Conservation (phyloP, 106 monocot species). For the Platanthera guangdongensis region DNA sequence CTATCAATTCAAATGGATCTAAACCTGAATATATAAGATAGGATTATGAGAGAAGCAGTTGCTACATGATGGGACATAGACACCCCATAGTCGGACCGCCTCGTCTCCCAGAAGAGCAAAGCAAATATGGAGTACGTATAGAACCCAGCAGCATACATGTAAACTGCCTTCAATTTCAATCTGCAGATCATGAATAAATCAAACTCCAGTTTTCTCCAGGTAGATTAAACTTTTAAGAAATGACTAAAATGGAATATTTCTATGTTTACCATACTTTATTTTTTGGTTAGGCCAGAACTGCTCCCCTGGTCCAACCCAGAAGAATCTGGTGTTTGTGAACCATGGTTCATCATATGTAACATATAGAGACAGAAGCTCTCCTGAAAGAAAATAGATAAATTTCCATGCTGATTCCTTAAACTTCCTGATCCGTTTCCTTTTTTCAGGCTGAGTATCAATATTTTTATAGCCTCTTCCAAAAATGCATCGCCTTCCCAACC, state of each 20-base stretch:
- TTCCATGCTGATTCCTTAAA: slow-evolving; percentile 99
- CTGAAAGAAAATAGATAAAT: slow-evolving; percentile 72
- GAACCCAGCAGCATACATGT: slow-evolving; percentile 89
- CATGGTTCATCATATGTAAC: slow-evolving; percentile 88
- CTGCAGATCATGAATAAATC: slow-evolving; percentile 24
- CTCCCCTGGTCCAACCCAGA: slow-evolving; percentile 89
- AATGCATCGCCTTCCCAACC: slow-evolving; percentile 38
- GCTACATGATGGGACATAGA: slow-evolving; percentile 93
- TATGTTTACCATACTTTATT: slow-evolving; percentile 51
- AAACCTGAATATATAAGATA: slow-evolving; percentile 87
- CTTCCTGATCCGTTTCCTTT: slow-evolving; percentile 61
- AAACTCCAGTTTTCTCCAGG: not conserved
- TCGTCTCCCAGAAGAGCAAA: slow-evolving; percentile 92
- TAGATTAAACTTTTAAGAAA: not conserved
- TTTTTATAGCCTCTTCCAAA: slow-evolving; percentile 48
- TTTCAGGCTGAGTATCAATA: slow-evolving; percentile 35
- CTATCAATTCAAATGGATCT: not conserved
- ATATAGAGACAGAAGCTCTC: slow-evolving; percentile 51
- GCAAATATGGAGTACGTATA: slow-evolving; percentile 94
- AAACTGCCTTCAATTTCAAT: slow-evolving; percentile 68
- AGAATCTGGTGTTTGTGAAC: slow-evolving; percentile 72
- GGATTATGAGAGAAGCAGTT: slow-evolving; percentile 56
- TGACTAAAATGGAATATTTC: not conserved
- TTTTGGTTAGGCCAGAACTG: slow-evolving; percentile 88
- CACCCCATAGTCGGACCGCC: slow-evolving; percentile 77